Evolutionary conservation across 306 rosid species (phyloP), one percentile per base, ranked within the genome.

Genomic region (Cicer cuneatum): DNA sequence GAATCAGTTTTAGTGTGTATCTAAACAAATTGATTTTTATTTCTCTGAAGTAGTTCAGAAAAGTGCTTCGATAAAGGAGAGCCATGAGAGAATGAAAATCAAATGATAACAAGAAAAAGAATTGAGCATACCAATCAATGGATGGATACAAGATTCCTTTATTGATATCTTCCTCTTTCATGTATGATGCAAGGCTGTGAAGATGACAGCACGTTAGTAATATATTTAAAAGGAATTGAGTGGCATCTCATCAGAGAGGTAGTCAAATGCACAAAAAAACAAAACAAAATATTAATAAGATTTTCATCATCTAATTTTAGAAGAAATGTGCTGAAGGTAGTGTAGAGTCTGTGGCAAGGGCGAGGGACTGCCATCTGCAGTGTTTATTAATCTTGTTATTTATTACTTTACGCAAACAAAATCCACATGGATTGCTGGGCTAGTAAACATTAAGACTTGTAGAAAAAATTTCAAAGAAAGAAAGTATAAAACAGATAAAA

Each of bases 141-240:
- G 92, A 93, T 60, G 98, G 98, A 84, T 88, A 93, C 85, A 93
- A 83, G 66, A 87, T 85, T 59, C 98, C 98, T 52, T 83, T 84
- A 24, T 72, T 85, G 79, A 85, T 68, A 52, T 93, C 98, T 77
- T 88, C 97, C 35, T 89, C 94, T 12, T 90, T 88, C 88, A 93
- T 93, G 80, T 93, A 93, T 48, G 97, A 85, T 78, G 98, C 97
- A 76, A 93, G 98, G 86, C 98, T 93, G 92, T 46, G 74, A 56
- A 74, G 52, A 80, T 61, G 80, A 80, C 66, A 88, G 49, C 54
- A 73, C 67, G 75, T 85, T 75, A 89, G 83, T 18, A 80, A 83
- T 48, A 63, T 73, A 65, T 75, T 58, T 47, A 66, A 66, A 72
- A 37, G 72, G 58, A 18, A 68, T 38, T 3, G 21, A 61, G 77